Conservation (phyloP, 441 rosid species). For the Melastoma candidum region DNA sequence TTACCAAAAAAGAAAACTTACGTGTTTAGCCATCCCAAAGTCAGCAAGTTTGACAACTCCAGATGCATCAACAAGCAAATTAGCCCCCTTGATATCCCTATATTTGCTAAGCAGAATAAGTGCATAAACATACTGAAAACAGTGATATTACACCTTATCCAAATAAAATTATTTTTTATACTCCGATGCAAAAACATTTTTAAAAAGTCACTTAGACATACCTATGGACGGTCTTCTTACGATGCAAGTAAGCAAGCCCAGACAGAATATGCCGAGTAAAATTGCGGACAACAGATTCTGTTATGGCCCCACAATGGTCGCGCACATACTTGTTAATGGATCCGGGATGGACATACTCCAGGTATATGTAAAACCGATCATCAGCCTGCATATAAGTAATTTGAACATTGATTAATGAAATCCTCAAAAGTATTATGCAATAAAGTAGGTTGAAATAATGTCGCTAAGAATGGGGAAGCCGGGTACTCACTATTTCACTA, state of each 20-base stretch:
- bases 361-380: conserved; percentile 74
- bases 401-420: conserved; percentile 1
- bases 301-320: conserved; percentile 86
- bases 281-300: conserved; percentile 79
- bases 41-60: conserved; percentile 98
- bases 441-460: not conserved
- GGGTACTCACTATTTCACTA: conserved; percentile 78
- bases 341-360: conserved; percentile 97
- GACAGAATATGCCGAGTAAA: conserved; percentile 90
- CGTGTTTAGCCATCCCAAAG: conserved; percentile 98
- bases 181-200: too few species aligned
- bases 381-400: conserved; percentile 40
- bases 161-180: too few species aligned
- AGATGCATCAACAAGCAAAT: conserved; percentile 88
- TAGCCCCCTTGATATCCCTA: conserved; percentile 97
- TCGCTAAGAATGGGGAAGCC: not conserved
- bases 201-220: conserved; percentile 12
- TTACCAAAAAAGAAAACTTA: conserved; percentile 25
- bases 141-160: not conserved
- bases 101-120: conserved; percentile 10
- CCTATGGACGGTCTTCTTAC: conserved; percentile 88
- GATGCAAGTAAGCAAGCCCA: conserved; percentile 84
- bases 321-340: conserved; percentile 77
- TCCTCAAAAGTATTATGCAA: not conserved
- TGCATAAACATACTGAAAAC: conserved; percentile 4